Percentiles rank a stretch among this genome's conserved stretches.
phyloP scores from a whole-genome alignment of 306 rosid genomes.

The Spatholobus suberectus region DNA sequence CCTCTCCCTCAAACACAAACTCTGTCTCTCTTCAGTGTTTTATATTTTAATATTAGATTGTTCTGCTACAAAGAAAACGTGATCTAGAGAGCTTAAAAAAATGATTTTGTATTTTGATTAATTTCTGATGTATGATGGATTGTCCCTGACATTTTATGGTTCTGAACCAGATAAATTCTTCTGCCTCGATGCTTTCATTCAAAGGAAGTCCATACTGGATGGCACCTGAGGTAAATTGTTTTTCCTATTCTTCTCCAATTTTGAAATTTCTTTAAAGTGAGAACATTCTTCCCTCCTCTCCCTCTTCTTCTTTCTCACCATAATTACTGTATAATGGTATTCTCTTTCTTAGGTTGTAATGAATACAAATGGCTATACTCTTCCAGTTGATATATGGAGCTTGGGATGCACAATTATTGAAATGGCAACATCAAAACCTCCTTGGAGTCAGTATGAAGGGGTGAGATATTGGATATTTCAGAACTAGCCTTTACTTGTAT shows the following conservation, averaged over 20 bases:
- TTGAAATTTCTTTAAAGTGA: background rate
- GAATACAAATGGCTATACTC: constrained; percentile 86
- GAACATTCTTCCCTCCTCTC: background rate
- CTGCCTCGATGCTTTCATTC: constrained; percentile 90
- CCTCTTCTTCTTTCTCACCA: constrained; percentile 5
- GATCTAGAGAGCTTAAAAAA: constrained; percentile 9
- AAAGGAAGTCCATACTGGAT: constrained; percentile 99
- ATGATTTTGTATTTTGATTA: constrained; percentile 11
- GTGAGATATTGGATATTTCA: constrained; percentile 61
- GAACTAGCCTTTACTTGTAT: constrained; percentile 1
- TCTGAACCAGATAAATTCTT: constrained; percentile 73
- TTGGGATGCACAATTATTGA: constrained; percentile 98
- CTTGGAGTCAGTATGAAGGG: constrained; percentile 99
- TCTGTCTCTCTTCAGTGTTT: constrained; percentile 12
- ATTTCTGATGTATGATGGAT: constrained; percentile 19
- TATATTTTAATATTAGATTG: constrained; percentile 13
- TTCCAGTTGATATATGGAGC: constrained; percentile 97
- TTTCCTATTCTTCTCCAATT: background rate
- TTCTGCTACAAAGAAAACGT: constrained; percentile 18
- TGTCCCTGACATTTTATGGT: constrained; percentile 32
- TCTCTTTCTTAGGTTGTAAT: constrained; percentile 80
- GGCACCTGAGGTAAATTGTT: constrained; percentile 92
- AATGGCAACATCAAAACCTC: constrained; percentile 96
- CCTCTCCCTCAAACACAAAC: background rate
- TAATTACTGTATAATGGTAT: constrained; percentile 26